phyloP scores from a whole-genome alignment of 495 filamentous ascomycete species.

The Aspergillus mulundensis region DNA sequence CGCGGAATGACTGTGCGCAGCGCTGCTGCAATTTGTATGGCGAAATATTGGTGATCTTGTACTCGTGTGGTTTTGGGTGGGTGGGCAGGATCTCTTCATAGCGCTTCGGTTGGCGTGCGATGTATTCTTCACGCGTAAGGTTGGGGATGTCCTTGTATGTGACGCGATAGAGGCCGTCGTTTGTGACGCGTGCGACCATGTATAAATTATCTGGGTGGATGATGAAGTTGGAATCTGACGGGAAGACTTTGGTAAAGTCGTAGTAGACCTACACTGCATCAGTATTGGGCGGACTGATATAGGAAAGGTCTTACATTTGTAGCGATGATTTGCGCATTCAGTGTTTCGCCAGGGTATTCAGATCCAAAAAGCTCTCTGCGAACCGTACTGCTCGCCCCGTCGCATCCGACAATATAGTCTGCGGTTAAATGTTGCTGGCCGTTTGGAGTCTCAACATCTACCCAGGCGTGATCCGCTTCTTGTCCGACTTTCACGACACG shows the following conservation, averaged over 20 bases:
- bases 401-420: conserved; percentile 57
- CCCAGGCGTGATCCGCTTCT: conserved; percentile 46
- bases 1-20: conserved; percentile 52
- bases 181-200: conserved; percentile 57
- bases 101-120: conserved; percentile 47
- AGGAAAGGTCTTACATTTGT: conserved; percentile 47
- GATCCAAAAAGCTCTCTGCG: conserved; percentile 53
- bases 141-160: conserved; percentile 54
- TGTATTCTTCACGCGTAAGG: conserved; percentile 50
- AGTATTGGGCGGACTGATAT: not conserved
- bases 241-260: conserved; percentile 51
- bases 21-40: conserved; percentile 62
- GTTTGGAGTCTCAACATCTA: conserved; percentile 43
- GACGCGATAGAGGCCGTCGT: conserved; percentile 56
- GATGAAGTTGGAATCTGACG: conserved; percentile 56
- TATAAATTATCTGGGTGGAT: conserved; percentile 57
- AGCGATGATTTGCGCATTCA: conserved; percentile 56
- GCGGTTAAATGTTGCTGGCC: conserved; percentile 39
- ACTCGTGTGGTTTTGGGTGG: conserved; percentile 53
- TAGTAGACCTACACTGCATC: conserved; percentile 44
- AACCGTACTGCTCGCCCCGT: conserved; percentile 55
- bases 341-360: conserved; percentile 55
- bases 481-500: conserved; percentile 47
- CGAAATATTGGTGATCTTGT: conserved; percentile 49
- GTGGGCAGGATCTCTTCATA: conserved; percentile 56